Percentiles rank a stretch among this genome's conserved stretches.
These are phyloP conservation scores for Sporothrix humicola DNA, from an alignment of 2,329 filamentous ascomycete genomes.

Conservation along the genomic window DNA sequence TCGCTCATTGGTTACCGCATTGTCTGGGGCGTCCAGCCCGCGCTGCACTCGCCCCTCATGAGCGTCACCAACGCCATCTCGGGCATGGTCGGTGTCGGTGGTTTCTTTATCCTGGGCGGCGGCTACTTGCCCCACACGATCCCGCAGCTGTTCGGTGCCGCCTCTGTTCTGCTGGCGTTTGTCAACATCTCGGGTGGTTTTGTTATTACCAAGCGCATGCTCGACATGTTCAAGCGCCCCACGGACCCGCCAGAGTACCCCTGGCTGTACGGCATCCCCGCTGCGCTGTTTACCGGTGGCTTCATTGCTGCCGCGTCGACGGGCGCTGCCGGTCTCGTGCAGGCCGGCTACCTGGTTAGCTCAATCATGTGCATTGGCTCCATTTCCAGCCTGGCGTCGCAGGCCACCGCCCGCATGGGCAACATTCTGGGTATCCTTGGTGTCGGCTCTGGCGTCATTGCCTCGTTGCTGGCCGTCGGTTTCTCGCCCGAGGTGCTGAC, in stretches of 20 bases:
- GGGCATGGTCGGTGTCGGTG: conserved; percentile 86
- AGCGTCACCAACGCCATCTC: conserved; percentile 93
- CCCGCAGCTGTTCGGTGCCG: conserved; percentile 77
- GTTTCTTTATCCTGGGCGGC: conserved; percentile 86
- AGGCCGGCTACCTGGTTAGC: conserved; percentile 85
- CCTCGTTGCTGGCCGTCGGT: conserved; percentile 79
- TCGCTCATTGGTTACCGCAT: conserved; percentile 86
- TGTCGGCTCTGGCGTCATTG: conserved; percentile 80
- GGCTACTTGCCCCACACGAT: conserved; percentile 78
- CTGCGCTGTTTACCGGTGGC: conserved; percentile 76
- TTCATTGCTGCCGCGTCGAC: conserved; percentile 80
- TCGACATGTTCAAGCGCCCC: conserved; percentile 87
- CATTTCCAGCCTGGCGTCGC: conserved; percentile 79
- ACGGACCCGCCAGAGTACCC: conserved; percentile 88
- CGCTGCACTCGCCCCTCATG: conserved; percentile 88
- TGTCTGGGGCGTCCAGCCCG: conserved; percentile 84
- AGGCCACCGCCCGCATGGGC: conserved; percentile 80
- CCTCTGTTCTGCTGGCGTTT: conserved; percentile 82
- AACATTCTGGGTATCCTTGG: conserved; percentile 88
- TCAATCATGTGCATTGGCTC: conserved; percentile 85
- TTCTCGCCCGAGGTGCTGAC: conserved; percentile 78
- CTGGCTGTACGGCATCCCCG: conserved; percentile 83
- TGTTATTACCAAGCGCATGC: conserved; percentile 89
- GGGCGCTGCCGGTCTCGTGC: conserved; percentile 81
- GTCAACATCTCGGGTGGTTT: conserved; percentile 90